Percentiles rank a stretch among this genome's conserved stretches.
Evolutionary conservation across 2,329 filamentous ascomycete species (phyloP).

Genomic region (Fusarium haematococcum): DNA sequence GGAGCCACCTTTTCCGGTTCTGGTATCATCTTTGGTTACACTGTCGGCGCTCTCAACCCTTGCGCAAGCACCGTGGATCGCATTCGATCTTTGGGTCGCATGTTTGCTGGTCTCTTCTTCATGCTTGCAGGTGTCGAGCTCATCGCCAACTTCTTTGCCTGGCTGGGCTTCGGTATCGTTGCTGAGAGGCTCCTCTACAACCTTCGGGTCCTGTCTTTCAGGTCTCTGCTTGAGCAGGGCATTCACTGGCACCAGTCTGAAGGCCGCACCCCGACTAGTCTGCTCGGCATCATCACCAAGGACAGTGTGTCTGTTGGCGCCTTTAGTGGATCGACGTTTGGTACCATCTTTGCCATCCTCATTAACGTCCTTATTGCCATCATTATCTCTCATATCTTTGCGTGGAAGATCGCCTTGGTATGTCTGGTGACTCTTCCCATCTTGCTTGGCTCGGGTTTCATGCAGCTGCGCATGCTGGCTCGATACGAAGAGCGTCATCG

Average conservation of each 20-base stretch:
- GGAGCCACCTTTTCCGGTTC: constrained; percentile 65
- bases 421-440: constrained; percentile 76
- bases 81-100: constrained; percentile 53
- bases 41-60: constrained; percentile 58
- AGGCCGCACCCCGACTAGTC: constrained; percentile 68
- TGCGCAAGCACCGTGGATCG: constrained; percentile 53
- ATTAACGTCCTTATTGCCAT: constrained; percentile 76
- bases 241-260: constrained; percentile 76
- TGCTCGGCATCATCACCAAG: constrained; percentile 76
- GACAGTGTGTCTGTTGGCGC: constrained; percentile 75
- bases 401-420: constrained; percentile 81
- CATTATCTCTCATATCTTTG: constrained; percentile 75
- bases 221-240: constrained; percentile 73
- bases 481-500: constrained; percentile 73
- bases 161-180: constrained; percentile 58
- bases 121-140: constrained; percentile 61
- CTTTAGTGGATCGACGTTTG: constrained; percentile 76
- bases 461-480: constrained; percentile 73
- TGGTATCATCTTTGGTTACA: constrained; percentile 61
- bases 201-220: constrained; percentile 71
- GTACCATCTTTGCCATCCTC: constrained; percentile 73
- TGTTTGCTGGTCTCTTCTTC: constrained; percentile 68
- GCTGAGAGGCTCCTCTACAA: constrained; percentile 74
- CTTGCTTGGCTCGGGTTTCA: constrained; percentile 74
- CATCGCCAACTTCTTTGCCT: constrained; percentile 67